Evolutionary conservation across 192 early-diverging fungal species (phyloP), one percentile per base, ranked within the genome.

Genomic region (Backusella australiensis): DNA sequence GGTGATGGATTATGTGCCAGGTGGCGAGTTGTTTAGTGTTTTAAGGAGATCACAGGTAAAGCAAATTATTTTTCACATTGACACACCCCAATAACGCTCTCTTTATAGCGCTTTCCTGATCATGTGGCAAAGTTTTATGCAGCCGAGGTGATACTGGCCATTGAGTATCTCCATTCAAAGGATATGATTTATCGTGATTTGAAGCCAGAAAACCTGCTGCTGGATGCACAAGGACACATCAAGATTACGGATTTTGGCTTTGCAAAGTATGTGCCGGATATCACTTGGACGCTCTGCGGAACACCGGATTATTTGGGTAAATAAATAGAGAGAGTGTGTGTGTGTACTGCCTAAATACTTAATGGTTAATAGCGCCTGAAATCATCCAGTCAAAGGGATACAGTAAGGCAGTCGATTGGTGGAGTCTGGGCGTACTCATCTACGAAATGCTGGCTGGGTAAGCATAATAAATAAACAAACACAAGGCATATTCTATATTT

Each of bases 171-270:
- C 68, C 94, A 96, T 80, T 81, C 78, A 67, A 83, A 89, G 67
- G 90, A 96, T 80, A 94, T 96, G 76, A 94, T 96, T 74, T 95
- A 95, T 82, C 86, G 94, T 52, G 94, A 96, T 80, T 79, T 95
- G 69, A 96, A 96, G 80, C 94, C 94, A 17, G 94, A 96, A 75
- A 90, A 90, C 65, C 77, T 90, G 9, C 73, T 89, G 63, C 82
- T 96, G 53, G 93, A 94, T 76, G 82, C 84, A 17, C 78, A 87
- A 39, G 94, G 94, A 3, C 90, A 96, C 78, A 91, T 96, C 82
- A 96, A 96, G 80, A 93, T 96, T 75, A 90, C 94, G 2, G 94
- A 96, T 85, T 96, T 96, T 86, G 94, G 94, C 8, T 96, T 96
- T 86, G 93, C 94, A 69, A 96, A 96, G 83, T 89, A 90, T 63